Evolutionary conservation across 768 basidiomycete genomes (phyloP), one percentile per base, ranked within the genome.

Genomic region (Tremella yokohamensis): DNA sequence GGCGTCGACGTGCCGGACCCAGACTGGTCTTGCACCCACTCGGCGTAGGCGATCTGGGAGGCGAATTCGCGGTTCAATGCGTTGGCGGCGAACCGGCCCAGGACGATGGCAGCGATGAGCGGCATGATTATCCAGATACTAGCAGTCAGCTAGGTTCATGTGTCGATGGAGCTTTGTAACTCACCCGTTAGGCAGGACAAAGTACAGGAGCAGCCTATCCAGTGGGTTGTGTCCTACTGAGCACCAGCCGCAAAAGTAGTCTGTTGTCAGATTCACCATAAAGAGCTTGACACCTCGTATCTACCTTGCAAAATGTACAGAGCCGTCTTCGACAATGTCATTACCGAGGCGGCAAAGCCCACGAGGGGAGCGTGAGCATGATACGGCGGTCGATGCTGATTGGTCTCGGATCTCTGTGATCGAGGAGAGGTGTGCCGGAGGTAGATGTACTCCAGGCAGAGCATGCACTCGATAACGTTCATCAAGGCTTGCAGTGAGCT

Each of bases 241-340:
- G 67, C 89, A 90, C 50, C 79, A 84, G 2, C 81, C 65, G 45
- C 64, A 63, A 40, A 56, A 72, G 45, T 72, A 73, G 37, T 72
- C 69, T 71, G 49, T 15, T n/a, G 24, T 26, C 3, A 20, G 18
- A 18, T 18, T 25, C 13, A 8, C 8, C 0, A 1, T 34, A 26
- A 22, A 15, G 20, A 8, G 9, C 26, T 7, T 8, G 42, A 22
- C 22, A 13, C 25, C 19, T 53, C 26, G 29, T n/a, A 37, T 74
- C 86, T 87, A 75, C 92, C 90, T 72, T 90, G 85, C 13, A 80
- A 73, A 81, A 83, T 83, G 76, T 93, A 94, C n/a, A 94, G 80
- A 7, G 84, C 72, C 2, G 91, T 94, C 79, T 94, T 93, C 38
- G 85, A 83, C 40, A 91, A 77, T 0, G 91, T 93, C 86, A 90